Evolutionary conservation across 2,329 filamentous ascomycete species (phyloP).

Genomic region (Atkinsonella texensis): DNA sequence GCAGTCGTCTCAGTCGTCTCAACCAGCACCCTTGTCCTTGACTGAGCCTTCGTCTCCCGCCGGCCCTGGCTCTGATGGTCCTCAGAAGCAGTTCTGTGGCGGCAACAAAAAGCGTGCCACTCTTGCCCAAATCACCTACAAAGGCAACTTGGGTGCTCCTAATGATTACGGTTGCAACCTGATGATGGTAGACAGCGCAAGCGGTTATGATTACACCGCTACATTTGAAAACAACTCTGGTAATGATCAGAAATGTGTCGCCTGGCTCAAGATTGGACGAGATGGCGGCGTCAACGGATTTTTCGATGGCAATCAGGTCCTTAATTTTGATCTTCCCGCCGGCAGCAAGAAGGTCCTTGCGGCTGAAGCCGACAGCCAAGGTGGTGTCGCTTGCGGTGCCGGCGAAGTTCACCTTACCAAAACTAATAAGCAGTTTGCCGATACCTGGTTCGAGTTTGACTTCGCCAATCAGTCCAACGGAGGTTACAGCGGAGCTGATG

Average conservation of each 20-base stretch:
- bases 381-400: slow-evolving; percentile 31
- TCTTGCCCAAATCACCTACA: slow-evolving; percentile 30
- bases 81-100: slow-evolving; percentile 22
- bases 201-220: slow-evolving; percentile 32
- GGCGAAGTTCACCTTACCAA: slow-evolving; percentile 23
- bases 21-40: not conserved
- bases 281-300: slow-evolving; percentile 33
- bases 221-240: slow-evolving; percentile 27
- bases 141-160: slow-evolving; percentile 32
- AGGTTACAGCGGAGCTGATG: slow-evolving; percentile 39
- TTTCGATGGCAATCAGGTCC: slow-evolving; percentile 29
- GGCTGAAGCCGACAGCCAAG: slow-evolving; percentile 35
- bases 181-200: slow-evolving; percentile 27
- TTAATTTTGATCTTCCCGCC: slow-evolving; percentile 29
- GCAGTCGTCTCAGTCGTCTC: not conserved
- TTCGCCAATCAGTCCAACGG: slow-evolving; percentile 31
- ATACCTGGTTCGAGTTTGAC: slow-evolving; percentile 40
- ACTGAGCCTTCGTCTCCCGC: no score
- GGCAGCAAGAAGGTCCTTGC: slow-evolving; percentile 28
- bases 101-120: slow-evolving; percentile 34
- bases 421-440: slow-evolving; percentile 27
- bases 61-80: slow-evolving; percentile 10
- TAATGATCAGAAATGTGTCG: slow-evolving; percentile 25
- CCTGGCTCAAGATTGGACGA: slow-evolving; percentile 42
- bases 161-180: slow-evolving; percentile 41